A percentile compares a stretch with the other conserved stretches of the same genome.
phyloP scores from a whole-genome alignment of 306 rosid species.

The Prunus padus region DNA sequence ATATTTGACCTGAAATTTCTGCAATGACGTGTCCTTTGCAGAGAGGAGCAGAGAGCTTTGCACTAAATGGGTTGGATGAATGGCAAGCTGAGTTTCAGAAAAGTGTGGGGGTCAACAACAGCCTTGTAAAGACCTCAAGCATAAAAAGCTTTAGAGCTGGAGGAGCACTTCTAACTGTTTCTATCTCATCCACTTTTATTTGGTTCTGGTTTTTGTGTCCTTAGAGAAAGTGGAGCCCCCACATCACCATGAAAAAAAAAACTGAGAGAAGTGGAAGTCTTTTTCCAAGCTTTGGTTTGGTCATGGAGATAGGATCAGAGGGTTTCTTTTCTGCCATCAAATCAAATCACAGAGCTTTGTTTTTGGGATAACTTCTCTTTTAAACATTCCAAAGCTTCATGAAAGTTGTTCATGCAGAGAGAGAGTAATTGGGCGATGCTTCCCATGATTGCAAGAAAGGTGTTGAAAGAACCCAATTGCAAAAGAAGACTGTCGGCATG shows the following conservation, averaged over 20 bases:
- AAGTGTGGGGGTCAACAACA: conserved; percentile 14
- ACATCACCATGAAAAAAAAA: conserved; percentile 25
- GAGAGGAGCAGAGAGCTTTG: conserved; percentile 11
- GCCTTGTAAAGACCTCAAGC: conserved; percentile 10
- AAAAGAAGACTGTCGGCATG: conserved; percentile 43
- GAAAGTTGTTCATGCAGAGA: conserved; percentile 29
- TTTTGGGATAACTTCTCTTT: conserved; percentile 46
- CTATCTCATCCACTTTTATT: background rate
- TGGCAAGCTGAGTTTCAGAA: conserved; percentile 14
- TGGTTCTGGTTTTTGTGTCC: conserved; percentile 19
- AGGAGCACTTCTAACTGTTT: conserved; percentile 53
- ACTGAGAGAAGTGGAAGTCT: conserved; percentile 40
- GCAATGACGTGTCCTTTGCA: conserved; percentile 21
- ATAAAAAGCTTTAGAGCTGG: conserved; percentile 46
- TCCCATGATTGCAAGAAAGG: conserved; percentile 44
- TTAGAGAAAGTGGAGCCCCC: conserved; percentile 33
- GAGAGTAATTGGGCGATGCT: conserved; percentile 30
- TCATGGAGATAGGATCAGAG: conserved; percentile 10
- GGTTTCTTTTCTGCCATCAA: conserved; percentile 26
- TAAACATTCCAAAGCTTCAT: conserved; percentile 46
- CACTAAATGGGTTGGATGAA: background rate
- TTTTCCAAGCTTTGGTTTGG: conserved; percentile 42
- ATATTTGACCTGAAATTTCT: conserved; percentile 38
- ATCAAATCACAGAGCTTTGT: conserved; percentile 38
- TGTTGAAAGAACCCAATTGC: conserved; percentile 32